Evolutionary conservation across 345 rosid genomes (phyloP).

Genomic region (Hibiscus mutabilis): DNA sequence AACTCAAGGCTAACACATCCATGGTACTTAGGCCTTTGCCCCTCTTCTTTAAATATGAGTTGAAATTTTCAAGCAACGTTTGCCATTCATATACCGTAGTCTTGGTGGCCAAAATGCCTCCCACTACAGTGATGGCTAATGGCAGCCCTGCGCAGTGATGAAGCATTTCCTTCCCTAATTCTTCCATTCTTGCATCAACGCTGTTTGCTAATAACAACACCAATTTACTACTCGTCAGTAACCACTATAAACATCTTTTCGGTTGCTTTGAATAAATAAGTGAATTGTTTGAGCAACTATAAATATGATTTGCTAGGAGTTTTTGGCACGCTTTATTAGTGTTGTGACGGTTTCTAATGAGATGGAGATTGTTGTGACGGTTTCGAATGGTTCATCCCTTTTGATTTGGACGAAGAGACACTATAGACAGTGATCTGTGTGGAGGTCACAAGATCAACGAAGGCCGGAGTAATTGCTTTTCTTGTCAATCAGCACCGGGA

Average conservation of each 20-base stretch:
- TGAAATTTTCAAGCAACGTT: background rate
- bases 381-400: no score
- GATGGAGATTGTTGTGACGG: no score
- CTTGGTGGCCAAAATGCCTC: constrained; percentile 4
- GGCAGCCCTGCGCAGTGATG: constrained; percentile 27
- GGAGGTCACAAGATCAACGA: no score
- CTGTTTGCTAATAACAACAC: background rate
- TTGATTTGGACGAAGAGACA: no score
- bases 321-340: no score
- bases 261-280: background rate
- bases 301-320: no score
- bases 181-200: constrained; percentile 1
- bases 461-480: no score
- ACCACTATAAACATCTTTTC: no score
- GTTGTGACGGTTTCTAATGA: no score
- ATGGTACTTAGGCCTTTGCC: background rate
- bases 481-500: constrained; percentile 17
- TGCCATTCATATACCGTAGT: background rate
- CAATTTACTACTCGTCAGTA: background rate
- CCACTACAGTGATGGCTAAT: constrained; percentile 26
- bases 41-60: no score
- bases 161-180: constrained; percentile 20
- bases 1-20: background rate
- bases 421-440: no score
- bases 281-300: background rate